Evolutionary conservation across 306 rosid genomes (phyloP).

Genomic region (Medicago arabica): DNA sequence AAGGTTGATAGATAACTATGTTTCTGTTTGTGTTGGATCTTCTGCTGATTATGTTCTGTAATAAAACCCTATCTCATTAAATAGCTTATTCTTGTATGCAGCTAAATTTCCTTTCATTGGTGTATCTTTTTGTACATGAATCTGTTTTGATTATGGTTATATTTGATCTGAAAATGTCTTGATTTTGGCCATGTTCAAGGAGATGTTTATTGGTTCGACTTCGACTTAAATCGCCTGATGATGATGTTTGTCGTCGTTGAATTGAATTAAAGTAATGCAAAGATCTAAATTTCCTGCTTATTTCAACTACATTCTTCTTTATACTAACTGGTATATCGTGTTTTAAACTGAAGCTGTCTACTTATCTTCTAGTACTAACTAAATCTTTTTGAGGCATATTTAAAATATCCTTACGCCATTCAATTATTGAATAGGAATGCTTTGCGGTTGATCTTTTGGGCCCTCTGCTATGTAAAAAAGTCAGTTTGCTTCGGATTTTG

Average conservation of each 20-base stretch:
- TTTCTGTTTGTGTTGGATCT: constrained; percentile 25
- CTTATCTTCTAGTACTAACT: neutral
- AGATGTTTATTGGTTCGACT: neutral
- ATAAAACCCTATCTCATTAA: neutral
- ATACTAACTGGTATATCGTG: neutral
- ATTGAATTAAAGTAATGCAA: constrained; percentile 9
- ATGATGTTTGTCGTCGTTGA: neutral
- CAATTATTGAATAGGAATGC: constrained; percentile 24
- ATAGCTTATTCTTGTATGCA: constrained; percentile 12
- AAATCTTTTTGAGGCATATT: neutral
- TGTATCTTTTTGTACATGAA: neutral
- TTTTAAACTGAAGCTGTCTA: constrained; percentile 20
- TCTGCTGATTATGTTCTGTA: constrained; percentile 23
- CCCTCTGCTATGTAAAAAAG: neutral
- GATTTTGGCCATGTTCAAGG: constrained; percentile 20
- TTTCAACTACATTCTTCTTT: constrained; percentile 2
- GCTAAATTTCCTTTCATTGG: constrained; percentile 8
- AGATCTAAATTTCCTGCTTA: neutral
- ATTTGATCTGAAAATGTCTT: neutral
- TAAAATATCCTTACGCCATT: neutral
- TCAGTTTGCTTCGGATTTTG: constrained; percentile 3
- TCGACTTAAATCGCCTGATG: neutral
- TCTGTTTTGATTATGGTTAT: neutral
- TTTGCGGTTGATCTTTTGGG: constrained; percentile 10
- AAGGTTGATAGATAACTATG: neutral